phyloP scores from a whole-genome alignment of 768 basidiomycete species.

The Sistotremastrum niveocremeum region DNA sequence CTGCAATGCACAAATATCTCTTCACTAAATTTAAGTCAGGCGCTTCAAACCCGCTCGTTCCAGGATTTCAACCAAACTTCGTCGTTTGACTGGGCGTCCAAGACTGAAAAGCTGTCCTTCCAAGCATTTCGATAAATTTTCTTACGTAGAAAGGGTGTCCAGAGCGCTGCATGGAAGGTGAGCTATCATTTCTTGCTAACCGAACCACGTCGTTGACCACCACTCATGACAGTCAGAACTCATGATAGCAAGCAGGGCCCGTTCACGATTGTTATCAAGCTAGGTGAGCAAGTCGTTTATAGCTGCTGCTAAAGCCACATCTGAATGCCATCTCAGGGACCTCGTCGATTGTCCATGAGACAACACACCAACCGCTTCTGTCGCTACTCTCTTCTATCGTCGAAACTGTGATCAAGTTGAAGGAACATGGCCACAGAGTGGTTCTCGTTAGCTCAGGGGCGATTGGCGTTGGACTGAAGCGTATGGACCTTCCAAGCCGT shows the following conservation, averaged over 20 bases:
- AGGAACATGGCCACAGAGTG: constrained; percentile 77
- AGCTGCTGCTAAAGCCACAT: constrained; percentile 3
- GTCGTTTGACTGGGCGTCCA: no score
- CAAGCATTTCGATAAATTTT: no score
- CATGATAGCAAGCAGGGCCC: constrained; percentile 9
- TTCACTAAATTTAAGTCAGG: no score
- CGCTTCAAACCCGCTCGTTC: no score
- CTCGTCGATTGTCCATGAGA: constrained; percentile 93
- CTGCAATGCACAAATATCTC: no score
- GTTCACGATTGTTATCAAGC: constrained; percentile 75
- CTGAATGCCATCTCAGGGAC: constrained; percentile 42
- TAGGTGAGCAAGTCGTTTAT: constrained; percentile 35
- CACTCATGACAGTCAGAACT: no score
- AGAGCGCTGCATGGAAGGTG: no score
- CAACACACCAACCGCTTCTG: constrained; percentile 81
- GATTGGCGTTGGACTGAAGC: constrained; percentile 88
- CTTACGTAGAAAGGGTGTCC: no score
- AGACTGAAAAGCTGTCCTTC: no score
- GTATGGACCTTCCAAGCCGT: constrained; percentile 70
- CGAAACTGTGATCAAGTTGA: constrained; percentile 75
- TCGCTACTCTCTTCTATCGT: constrained; percentile 86
- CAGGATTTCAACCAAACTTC: no score
- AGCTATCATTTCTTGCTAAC: no score
- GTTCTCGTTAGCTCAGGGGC: constrained; percentile 95
- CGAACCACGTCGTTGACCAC: no score